phyloP scores from a whole-genome alignment of 1,284 basidiomycete species.

The Sparassis latifolia region DNA sequence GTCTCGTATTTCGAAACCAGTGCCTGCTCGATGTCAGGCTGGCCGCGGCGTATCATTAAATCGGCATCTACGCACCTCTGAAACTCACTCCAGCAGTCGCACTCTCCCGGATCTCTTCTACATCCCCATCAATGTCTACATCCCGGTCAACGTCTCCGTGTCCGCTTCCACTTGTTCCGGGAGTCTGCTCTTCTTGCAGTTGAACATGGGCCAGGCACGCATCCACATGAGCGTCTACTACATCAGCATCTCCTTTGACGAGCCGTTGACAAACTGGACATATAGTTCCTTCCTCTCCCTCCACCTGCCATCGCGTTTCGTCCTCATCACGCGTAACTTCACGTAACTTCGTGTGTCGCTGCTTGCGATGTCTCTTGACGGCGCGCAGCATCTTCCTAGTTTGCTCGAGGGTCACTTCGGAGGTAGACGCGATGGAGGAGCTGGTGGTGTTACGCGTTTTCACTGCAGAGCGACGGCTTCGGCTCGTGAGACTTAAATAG shows the following conservation, averaged over 20 bases:
- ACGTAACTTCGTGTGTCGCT: conserved; percentile 53
- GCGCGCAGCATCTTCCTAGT: conserved; percentile 47
- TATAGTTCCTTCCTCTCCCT: conserved; percentile 33
- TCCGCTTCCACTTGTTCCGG: conserved; percentile 23
- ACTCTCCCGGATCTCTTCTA: conserved; percentile 21
- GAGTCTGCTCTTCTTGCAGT: conserved; percentile 36
- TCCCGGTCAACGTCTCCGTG: conserved; percentile 23
- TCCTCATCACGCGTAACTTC: conserved; percentile 59
- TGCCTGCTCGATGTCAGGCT: conserved; percentile 29
- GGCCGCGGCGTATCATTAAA: background rate
- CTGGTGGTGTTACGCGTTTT: conserved; percentile 54
- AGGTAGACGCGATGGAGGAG: conserved; percentile 23
- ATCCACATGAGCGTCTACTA: conserved; percentile 71
- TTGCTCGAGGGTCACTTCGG: conserved; percentile 31
- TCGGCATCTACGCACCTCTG: conserved; percentile 26
- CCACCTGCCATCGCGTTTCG: conserved; percentile 17
- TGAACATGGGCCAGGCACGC: conserved; percentile 55
- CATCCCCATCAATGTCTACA: conserved; percentile 27
- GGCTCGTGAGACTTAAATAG: conserved; percentile 14
- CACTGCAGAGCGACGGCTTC: conserved; percentile 51
- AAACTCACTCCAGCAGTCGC: conserved; percentile 31
- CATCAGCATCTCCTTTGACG: conserved; percentile 60
- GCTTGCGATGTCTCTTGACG: conserved; percentile 59
- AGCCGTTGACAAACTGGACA: conserved; percentile 62
- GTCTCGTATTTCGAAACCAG: conserved; percentile 61